Percentiles rank a stretch among this genome's conserved stretches.
Conservation (phyloP, 73 alveolate species). For the Halteria grandinella region DNA sequence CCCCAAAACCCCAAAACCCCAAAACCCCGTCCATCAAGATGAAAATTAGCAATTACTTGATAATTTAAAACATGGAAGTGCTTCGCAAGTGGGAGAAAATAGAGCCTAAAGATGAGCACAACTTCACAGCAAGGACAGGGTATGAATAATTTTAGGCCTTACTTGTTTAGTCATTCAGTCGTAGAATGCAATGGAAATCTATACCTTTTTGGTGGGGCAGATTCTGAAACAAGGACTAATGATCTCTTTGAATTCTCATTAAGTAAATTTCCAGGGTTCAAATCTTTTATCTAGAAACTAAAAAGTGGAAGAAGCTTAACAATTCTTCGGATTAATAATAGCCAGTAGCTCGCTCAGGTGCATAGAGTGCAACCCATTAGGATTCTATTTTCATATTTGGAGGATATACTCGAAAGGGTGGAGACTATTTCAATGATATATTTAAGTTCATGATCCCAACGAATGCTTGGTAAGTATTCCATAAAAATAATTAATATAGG, state of each 20-base stretch:
- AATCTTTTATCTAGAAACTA: conserved; percentile 3
- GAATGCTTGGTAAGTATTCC: conserved; percentile 31
- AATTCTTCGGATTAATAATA: conserved; percentile 1
- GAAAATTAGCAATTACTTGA: too few species aligned
- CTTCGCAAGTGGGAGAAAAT: conserved; percentile 24
- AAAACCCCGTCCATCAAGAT: too few species aligned
- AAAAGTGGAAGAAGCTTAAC: conserved; percentile 43
- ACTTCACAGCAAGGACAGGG: conserved; percentile 66
- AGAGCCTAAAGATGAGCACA: conserved; percentile 24
- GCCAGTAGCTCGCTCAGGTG: conserved; percentile 64
- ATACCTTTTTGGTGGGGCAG: conserved; percentile 68
- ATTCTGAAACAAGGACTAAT: conserved; percentile 63
- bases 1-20: too few species aligned
- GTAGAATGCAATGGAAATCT: conserved; percentile 33
- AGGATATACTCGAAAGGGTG: conserved; percentile 88
- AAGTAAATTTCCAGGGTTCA: background rate
- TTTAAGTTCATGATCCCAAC: conserved; percentile 60
- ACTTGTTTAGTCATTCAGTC: conserved; percentile 35
- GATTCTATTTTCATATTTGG: conserved; percentile 74
- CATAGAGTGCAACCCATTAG: conserved; percentile 18
- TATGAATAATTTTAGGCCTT: background rate
- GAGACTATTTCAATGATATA: conserved; percentile 93
- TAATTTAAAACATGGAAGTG: too few species aligned
- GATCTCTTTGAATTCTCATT: conserved; percentile 45
- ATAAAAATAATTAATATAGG: background rate